Conservation (phyloP, 129 eudicot species). For the Escallonia herrerae region DNA sequence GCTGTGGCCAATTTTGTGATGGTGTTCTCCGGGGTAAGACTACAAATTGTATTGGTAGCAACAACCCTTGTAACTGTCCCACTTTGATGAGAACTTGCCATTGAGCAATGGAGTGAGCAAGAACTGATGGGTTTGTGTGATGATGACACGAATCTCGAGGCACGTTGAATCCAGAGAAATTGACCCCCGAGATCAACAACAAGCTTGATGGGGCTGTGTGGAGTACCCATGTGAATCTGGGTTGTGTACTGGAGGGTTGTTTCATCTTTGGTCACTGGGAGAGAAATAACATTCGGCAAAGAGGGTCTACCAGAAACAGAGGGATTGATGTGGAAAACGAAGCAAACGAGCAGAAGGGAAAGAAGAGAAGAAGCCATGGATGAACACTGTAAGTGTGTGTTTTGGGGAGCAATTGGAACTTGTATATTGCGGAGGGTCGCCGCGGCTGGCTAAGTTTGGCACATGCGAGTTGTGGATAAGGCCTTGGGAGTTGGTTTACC, state of each 20-base stretch:
- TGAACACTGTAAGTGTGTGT: background rate
- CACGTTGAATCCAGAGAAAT: conserved; percentile 39
- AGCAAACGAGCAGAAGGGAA: conserved; percentile 10
- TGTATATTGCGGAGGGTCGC: conserved; percentile 15
- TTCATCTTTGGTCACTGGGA: conserved; percentile 43
- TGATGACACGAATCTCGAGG: conserved; percentile 1
- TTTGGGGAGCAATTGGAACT: background rate
- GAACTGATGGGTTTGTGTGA: conserved; percentile 28
- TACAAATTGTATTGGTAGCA: conserved; percentile 17
- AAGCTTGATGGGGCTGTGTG: conserved; percentile 29
- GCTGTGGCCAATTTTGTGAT: conserved; percentile 21
- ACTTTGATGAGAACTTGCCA: conserved; percentile 28
- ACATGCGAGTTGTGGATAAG: background rate
- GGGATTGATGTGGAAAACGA: conserved; percentile 16
- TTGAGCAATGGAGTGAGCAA: conserved; percentile 42
- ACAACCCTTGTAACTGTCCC: background rate
- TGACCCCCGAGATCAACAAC: conserved; percentile 60
- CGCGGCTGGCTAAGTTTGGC: background rate
- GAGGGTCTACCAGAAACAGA: conserved; percentile 28
- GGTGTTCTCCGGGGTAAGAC: conserved; percentile 33
- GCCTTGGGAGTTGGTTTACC: conserved; percentile 9
- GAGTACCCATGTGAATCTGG: conserved; percentile 35
- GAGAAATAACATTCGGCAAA: conserved; percentile 21
- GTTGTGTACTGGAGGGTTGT: conserved; percentile 59
- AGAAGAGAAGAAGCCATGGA: conserved; percentile 29